Percentiles rank a stretch among this genome's conserved stretches.
Conservation (phyloP, 441 rosid genomes). For the Populus trichocarpa region DNA sequence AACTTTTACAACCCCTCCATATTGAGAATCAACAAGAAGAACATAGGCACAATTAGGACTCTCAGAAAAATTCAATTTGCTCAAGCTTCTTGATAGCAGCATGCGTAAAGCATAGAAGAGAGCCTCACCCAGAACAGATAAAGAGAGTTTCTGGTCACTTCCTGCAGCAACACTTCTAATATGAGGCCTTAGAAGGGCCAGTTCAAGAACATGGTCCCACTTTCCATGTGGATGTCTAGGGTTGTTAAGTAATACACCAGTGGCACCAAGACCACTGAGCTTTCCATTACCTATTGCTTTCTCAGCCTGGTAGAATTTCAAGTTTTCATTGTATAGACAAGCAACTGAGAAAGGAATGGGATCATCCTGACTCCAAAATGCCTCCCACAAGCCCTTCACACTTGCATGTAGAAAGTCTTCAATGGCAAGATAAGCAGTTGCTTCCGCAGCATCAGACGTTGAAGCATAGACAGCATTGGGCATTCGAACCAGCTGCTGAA, state of each 20-base stretch:
- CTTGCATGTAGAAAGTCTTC: conserved; percentile 87
- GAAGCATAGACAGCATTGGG: conserved; percentile 77
- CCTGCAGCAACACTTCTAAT: conserved; percentile 43
- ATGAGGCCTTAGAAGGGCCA: conserved; percentile 73
- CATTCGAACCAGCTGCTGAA: conserved; percentile 89
- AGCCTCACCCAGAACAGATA: conserved; percentile 67
- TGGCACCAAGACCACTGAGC: conserved; percentile 65
- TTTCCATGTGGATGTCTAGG: conserved; percentile 81
- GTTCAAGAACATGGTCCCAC: conserved; percentile 84
- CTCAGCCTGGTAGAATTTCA: conserved; percentile 87
- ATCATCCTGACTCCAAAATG: conserved; percentile 82
- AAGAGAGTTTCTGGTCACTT: conserved; percentile 48
- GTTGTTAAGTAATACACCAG: conserved; percentile 62
- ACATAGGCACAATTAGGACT: conserved; percentile 59
- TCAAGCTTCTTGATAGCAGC: conserved; percentile 66
- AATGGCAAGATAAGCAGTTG: conserved; percentile 67
- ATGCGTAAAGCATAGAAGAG: conserved; percentile 80
- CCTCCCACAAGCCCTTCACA: conserved; percentile 85
- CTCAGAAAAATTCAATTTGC: conserved; percentile 50
- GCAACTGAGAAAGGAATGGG: conserved; percentile 68
- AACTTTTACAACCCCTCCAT: conserved; percentile 78
- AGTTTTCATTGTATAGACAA: conserved; percentile 49
- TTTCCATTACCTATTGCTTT: conserved; percentile 68
- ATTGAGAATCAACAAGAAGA: conserved; percentile 80
- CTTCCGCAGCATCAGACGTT: conserved; percentile 64